A percentile compares a stretch with the other conserved stretches of the same genome.
phyloP scores from a whole-genome alignment of 805 yeast genomes.

The Myxozyma sirexii region DNA sequence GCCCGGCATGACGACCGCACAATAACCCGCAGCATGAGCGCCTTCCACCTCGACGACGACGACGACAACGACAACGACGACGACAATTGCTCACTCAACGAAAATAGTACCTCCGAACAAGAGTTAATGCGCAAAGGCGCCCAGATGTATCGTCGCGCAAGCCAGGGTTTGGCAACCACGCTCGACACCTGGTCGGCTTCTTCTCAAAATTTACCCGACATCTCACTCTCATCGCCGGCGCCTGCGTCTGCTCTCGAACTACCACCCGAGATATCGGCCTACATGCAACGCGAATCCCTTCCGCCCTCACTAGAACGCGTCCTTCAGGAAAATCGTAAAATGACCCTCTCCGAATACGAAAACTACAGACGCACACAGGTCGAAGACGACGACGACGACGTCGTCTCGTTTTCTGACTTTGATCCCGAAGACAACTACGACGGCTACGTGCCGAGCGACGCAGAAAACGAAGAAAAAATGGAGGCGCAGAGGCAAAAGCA shows the following conservation, averaged over 20 bases:
- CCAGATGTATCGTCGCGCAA: background rate
- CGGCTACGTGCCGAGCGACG: slow-evolving; percentile 11
- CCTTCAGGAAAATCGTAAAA: slow-evolving; percentile 26
- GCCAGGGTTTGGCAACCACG: background rate
- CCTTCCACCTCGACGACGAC: slow-evolving; percentile 4
- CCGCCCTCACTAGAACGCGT: slow-evolving; percentile 7
- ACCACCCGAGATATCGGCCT: slow-evolving; percentile 19
- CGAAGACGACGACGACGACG: slow-evolving; percentile 27
- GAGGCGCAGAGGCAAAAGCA: slow-evolving; percentile 22
- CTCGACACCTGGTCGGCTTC: background rate
- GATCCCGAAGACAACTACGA: slow-evolving; percentile 5
- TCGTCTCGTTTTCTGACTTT: background rate
- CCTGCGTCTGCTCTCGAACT: background rate
- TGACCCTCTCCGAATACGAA: slow-evolving; percentile 41
- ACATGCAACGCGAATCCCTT: background rate
- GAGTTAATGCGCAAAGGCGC: slow-evolving; percentile 23
- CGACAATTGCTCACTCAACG: slow-evolving; percentile 9
- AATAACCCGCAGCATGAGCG: background rate
- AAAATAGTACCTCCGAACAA: slow-evolving; percentile 3
- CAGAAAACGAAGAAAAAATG: slow-evolving; percentile 22
- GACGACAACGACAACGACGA: slow-evolving; percentile 2
- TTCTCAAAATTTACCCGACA: background rate
- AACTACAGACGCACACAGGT: slow-evolving; percentile 5
- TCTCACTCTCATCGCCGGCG: background rate
- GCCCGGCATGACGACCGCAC: background rate